Evolutionary conservation across 139 green algal genomes (phyloP).

Genomic region (Picochlorum sp.): DNA sequence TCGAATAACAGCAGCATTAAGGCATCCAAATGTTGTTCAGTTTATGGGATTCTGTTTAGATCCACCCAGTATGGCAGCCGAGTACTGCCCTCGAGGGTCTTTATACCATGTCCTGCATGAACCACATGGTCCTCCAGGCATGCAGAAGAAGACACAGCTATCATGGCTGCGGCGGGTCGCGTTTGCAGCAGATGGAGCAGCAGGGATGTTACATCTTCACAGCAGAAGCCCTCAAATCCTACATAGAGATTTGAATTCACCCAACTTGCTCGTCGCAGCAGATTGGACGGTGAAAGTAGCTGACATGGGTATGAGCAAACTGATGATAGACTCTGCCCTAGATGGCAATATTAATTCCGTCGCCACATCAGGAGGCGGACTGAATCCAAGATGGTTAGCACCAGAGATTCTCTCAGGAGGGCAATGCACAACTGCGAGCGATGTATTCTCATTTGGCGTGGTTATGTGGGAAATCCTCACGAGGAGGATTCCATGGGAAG

Average conservation of each 20-base stretch:
- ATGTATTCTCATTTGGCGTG: conserved; percentile 44
- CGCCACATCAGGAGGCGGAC: conserved; percentile 15
- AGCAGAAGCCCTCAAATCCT: conserved; percentile 63
- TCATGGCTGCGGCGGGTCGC: conserved; percentile 22
- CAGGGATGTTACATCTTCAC: conserved; percentile 79
- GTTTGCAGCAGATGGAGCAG: conserved; percentile 16
- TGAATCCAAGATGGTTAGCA: conserved; percentile 39
- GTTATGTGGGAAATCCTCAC: conserved; percentile 65
- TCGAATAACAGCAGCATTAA: not conserved
- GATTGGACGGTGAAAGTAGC: conserved; percentile 41
- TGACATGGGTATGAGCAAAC: conserved; percentile 38
- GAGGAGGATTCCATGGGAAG: conserved; percentile 60
- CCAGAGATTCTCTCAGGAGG: conserved; percentile 30
- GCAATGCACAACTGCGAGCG: conserved; percentile 24
- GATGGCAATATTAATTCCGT: not conserved
- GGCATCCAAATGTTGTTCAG: conserved; percentile 41
- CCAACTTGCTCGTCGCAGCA: conserved; percentile 41
- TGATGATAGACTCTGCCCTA: conserved; percentile 14
- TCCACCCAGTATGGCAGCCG: conserved; percentile 1
- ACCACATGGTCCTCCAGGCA: conserved; percentile 1
- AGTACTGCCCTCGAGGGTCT: conserved; percentile 29
- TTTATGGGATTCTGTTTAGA: conserved; percentile 41
- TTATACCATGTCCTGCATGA: conserved; percentile 31
- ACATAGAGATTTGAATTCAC: conserved; percentile 74
- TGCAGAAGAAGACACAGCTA: conserved; percentile 5